Percentiles rank a stretch among this genome's conserved stretches.
Evolutionary conservation across 805 yeast species (phyloP).

Genomic region (Starmera quercuum): DNA sequence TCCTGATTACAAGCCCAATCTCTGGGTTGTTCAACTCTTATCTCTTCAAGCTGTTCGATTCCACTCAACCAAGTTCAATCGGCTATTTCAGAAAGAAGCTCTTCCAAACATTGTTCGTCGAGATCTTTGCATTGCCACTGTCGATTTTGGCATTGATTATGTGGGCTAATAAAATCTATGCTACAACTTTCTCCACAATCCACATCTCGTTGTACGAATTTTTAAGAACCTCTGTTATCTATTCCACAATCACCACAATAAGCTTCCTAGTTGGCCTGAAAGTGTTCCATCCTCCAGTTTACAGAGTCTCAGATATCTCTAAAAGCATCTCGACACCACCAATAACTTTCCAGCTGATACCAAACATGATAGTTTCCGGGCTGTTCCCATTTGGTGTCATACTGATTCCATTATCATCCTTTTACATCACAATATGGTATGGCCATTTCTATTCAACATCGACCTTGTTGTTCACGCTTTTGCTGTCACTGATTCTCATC

Average conservation of each 20-base stretch:
- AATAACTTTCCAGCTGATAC: slow-evolving; percentile 16
- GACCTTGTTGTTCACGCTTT: slow-evolving; percentile 10
- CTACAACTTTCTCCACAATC: slow-evolving; percentile 17
- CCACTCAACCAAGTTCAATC: slow-evolving; percentile 1
- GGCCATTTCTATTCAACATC: slow-evolving; percentile 16
- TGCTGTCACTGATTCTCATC: slow-evolving; percentile 11
- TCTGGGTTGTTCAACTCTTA: slow-evolving; percentile 12
- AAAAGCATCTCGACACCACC: slow-evolving; percentile 18
- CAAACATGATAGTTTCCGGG: slow-evolving; percentile 20
- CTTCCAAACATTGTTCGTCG: slow-evolving; percentile 3
- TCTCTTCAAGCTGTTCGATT: slow-evolving; percentile 12
- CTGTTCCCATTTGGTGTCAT: slow-evolving; percentile 22
- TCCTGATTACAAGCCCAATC: slow-evolving; percentile 11
- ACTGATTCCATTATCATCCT: slow-evolving; percentile 18
- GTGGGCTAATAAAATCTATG: slow-evolving; percentile 12
- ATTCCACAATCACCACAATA: slow-evolving; percentile 6
- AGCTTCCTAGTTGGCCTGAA: slow-evolving; percentile 9
- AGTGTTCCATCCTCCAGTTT: slow-evolving; percentile 5
- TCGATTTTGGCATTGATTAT: slow-evolving; percentile 4
- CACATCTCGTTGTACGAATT: slow-evolving; percentile 5
- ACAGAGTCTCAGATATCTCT: slow-evolving; percentile 11
- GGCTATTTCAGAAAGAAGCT: slow-evolving; percentile 4
- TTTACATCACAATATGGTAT: slow-evolving; percentile 20
- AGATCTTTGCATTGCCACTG: slow-evolving; percentile 16
- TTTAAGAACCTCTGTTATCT: slow-evolving; percentile 3